Evolutionary conservation across 345 rosid species (phyloP).

Genomic region (Rhizophora mangle): DNA sequence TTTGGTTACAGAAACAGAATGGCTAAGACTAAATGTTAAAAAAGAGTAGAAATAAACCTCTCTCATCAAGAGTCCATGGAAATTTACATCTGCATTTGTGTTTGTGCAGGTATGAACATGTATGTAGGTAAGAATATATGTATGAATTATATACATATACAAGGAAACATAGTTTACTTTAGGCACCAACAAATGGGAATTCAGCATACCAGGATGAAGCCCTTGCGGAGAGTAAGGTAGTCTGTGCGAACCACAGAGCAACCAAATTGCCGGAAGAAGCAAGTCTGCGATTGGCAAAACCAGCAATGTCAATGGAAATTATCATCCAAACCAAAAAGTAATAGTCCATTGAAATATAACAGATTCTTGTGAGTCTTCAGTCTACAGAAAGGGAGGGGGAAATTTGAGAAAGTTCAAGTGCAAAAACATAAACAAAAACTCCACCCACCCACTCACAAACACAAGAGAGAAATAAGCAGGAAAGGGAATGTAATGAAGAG

Average conservation of each 20-base stretch:
- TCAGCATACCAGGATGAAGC: slow-evolving; percentile 67
- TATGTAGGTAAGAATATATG: too few species aligned
- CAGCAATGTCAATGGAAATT: slow-evolving; percentile 5
- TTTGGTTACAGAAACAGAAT: background rate
- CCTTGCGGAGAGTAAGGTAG: slow-evolving; percentile 82
- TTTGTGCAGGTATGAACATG: background rate
- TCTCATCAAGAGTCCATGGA: too few species aligned
- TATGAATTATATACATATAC: too few species aligned
- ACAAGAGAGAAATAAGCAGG: background rate
- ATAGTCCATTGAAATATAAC: background rate
- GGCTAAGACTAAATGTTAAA: background rate
- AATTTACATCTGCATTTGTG: background rate
- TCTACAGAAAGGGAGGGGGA: background rate
- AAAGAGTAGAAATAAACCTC: too few species aligned
- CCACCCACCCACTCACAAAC: too few species aligned
- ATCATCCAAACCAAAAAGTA: background rate
- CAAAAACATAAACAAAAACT: too few species aligned
- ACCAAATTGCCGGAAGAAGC: slow-evolving; percentile 91
- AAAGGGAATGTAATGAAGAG: slow-evolving; percentile 1
- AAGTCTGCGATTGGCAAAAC: slow-evolving; percentile 52
- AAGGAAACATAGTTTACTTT: background rate
- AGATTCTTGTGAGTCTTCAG: background rate
- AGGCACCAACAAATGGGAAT: slow-evolving; percentile 8
- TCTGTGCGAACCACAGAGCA: slow-evolving; percentile 80
- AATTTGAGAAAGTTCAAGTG: background rate